Base-by-base conservation (phyloP, 2,329 filamentous ascomycete species). In the Hymenoscyphus linearis region DNA sequence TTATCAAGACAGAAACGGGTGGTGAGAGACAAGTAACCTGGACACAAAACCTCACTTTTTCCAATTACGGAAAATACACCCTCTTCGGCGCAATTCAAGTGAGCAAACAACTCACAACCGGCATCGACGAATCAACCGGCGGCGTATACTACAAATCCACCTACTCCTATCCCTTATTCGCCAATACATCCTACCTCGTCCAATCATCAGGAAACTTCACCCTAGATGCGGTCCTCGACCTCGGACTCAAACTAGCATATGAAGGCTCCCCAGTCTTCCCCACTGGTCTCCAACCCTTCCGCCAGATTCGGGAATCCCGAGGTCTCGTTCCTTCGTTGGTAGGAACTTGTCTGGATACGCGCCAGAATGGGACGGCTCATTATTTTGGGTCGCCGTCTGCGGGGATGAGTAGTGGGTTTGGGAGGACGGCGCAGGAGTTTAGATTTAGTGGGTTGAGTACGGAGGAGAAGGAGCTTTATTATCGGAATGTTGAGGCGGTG, bases 131-230 rank as follows among this genome's bases (percentile, higher is more conserved):
- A 36, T 72, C 72, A 0, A 66, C 75, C 64, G 63, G 71, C 2
- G 65, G 65, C 0, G 62, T 58, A 3, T 61, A 62, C 27, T 74
- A 73, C 64, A 67, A 66, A 10, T 73, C 75, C 27, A 71, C 64
- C 4, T 88, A 86, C 70, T 73, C 73, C 9, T 91, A 88, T 67
- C 87, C 87, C 0, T 73, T 90, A 0, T 79, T 76, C 66, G 82
- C 83, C 55, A 83, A 82, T 67, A 81, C 79, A 16, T 80, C 79
- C 1, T 81, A 80, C 59, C 70, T 72, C 14, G 70, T 72, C 7
- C 69, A 78, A 27, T 58, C 76, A 27, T 77, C 77, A 14, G 74
- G 77, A 1, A 78, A 81, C 65, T 73, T 81, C 58, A 77, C 76
- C n/a, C 74, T 84, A 57, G 77, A 76, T 2, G 82, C 78, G 12